Conservation (phyloP, 805 yeast species). For the Teunomyces atbi region DNA sequence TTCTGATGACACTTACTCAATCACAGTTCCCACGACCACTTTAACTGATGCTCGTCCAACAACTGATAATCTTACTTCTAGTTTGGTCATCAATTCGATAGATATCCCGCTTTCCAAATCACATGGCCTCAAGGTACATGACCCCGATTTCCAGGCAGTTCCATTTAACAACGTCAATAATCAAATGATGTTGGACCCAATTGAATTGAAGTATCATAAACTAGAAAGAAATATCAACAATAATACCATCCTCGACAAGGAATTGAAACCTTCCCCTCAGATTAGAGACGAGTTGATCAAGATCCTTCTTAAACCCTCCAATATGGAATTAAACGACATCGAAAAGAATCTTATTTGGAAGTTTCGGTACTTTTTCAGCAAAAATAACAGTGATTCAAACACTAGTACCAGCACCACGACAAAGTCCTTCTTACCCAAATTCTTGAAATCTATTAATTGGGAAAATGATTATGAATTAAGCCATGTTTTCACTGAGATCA, state of each 20-base stretch:
- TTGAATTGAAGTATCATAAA: slow-evolving; percentile 82
- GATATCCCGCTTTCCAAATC: slow-evolving; percentile 27
- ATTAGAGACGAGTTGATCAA: slow-evolving; percentile 68
- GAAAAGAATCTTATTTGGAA: slow-evolving; percentile 91
- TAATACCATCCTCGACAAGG: slow-evolving; percentile 73
- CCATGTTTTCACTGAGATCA: slow-evolving; percentile 68
- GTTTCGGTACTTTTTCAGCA: slow-evolving; percentile 69
- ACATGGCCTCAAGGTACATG: slow-evolving; percentile 36
- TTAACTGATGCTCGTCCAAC: slow-evolving; percentile 19
- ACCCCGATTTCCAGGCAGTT: slow-evolving; percentile 36
- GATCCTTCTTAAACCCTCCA: slow-evolving; percentile 78
- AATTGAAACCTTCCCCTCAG: slow-evolving; percentile 83
- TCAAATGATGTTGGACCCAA: slow-evolving; percentile 55
- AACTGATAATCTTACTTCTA: slow-evolving; percentile 15
- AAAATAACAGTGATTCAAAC: slow-evolving; percentile 52
- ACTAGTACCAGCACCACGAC: slow-evolving; percentile 31
- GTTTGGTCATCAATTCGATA: slow-evolving; percentile 33
- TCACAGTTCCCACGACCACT: neutral
- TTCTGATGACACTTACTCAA: slow-evolving; percentile 51
- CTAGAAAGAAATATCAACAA: slow-evolving; percentile 77
- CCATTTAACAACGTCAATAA: slow-evolving; percentile 12
- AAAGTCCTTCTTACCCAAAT: slow-evolving; percentile 59
- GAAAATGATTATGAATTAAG: slow-evolving; percentile 76
- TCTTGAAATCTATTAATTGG: slow-evolving; percentile 86
- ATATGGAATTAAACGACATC: slow-evolving; percentile 72